Conservation (phyloP, 345 rosid species). For the Arabis alpina region DNA sequence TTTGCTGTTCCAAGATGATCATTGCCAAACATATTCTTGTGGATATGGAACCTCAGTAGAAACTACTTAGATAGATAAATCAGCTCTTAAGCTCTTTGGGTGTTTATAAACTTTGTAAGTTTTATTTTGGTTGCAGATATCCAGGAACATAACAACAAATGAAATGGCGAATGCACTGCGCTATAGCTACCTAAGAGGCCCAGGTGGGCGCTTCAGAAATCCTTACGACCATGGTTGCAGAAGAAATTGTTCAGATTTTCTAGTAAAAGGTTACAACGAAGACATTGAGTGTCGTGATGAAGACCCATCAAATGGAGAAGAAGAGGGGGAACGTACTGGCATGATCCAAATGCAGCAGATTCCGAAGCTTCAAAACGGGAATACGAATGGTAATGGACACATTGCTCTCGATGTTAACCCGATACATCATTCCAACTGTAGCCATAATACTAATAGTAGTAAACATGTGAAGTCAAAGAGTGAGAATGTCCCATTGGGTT, state of each 20-base stretch:
- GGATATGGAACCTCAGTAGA: too few relatives aligned
- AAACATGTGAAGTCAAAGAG: conserved; percentile 49
- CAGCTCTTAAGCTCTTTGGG: too few relatives aligned
- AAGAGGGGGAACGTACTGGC: conserved; percentile 55
- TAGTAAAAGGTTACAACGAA: conserved; percentile 83
- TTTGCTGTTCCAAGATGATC: too few relatives aligned
- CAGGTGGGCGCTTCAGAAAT: conserved; percentile 90
- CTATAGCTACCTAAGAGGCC: conserved; percentile 87
- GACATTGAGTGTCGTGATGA: conserved; percentile 67
- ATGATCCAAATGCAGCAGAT: conserved; percentile 74
- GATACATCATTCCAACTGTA: conserved; percentile 49
- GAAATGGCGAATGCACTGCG: conserved; percentile 94
- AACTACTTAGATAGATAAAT: too few relatives aligned
- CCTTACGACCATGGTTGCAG: conserved; percentile 84
- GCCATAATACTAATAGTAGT: conserved; percentile 51
- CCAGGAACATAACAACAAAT: conserved; percentile 90
- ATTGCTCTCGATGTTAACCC: conserved; percentile 58
- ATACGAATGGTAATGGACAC: conserved; percentile 49
- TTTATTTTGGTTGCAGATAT: conserved; percentile 54
- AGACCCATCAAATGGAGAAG: conserved; percentile 45
- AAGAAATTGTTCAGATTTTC: conserved; percentile 87
- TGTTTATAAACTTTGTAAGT: too few relatives aligned
- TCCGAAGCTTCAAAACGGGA: conserved; percentile 54
- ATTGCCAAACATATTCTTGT: too few relatives aligned
- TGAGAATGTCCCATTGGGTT: conserved; percentile 62